A percentile compares a stretch with the other conserved stretches of the same genome.
Evolutionary conservation across 2,329 filamentous ascomycete genomes (phyloP).

Genomic region (Aspergillus vadensis): DNA sequence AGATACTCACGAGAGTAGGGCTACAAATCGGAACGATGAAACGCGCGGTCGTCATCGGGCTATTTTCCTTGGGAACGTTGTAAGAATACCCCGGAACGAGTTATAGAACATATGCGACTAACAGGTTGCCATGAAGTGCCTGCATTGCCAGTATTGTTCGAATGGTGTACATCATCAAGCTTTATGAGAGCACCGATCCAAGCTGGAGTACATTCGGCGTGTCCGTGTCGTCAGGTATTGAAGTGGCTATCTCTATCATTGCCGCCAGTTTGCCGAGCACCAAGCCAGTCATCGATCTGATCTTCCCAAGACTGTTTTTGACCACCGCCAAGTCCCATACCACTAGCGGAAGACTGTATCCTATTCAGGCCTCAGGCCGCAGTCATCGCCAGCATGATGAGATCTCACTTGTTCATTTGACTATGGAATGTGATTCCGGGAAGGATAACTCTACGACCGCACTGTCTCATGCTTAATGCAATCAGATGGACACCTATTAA

Average conservation of each 20-base stretch:
- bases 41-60: neutral
- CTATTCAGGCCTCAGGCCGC: neutral
- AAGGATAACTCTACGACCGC: neutral
- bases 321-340: neutral
- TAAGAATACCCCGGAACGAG: neutral
- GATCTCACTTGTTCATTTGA: neutral
- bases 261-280: constrained; percentile 5
- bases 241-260: constrained; percentile 6
- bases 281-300: neutral
- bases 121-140: constrained; percentile 6
- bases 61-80: constrained; percentile 6
- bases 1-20: neutral
- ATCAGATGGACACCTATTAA: no score
- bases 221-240: constrained; percentile 14
- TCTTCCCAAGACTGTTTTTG: neutral
- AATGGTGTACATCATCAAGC: constrained; percentile 16
- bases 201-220: constrained; percentile 16
- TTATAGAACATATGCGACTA: neutral
- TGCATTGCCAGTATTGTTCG: constrained; percentile 16
- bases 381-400: neutral
- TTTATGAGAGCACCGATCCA: constrained; percentile 14
- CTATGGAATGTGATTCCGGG: neutral
- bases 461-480: neutral
- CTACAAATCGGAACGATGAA: neutral
- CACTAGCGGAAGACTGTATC: neutral